Base-by-base conservation (phyloP, 495 filamentous ascomycete species). In the Penicillium steckii region DNA sequence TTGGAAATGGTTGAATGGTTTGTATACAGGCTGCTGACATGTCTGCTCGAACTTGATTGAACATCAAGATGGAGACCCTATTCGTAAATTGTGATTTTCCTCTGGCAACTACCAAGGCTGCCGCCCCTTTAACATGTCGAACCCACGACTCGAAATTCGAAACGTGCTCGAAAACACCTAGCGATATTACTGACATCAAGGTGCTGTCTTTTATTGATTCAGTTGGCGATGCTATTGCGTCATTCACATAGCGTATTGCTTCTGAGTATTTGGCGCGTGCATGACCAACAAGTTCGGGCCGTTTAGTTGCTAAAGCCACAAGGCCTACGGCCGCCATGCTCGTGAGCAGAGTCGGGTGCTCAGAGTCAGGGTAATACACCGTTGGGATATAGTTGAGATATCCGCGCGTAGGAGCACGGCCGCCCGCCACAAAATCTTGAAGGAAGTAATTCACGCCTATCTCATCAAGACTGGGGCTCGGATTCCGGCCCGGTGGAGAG, bases 121-220 rank as follows among this genome's bases (percentile, higher is more conserved):
- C 74, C 13, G 81, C 78, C 7, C 82, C 82, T 35, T 78, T 69
- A 55, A 84, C 64, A 50, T 85, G 81, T 44, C 78, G 71, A 24
- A 70, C 66, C 68, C 80, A 85, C 21, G 64, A 59, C 8, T 68
- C 62, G 47, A 57, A 65, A 9, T 74, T 69, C 5, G 75, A 69
- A 45, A 79, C 70, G 53, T 78, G 77, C 63, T 84, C 80, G 46
- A 81, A 85, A 3, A 82, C 62, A n/a, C 77, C 74, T n/a, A 85
- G 65, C 23, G 81, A 77, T 25, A 85, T 75, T n/a, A 82, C 71
- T 5, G 78, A 71, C 50, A 84, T 77, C 61, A 85, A 68, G 12
- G 80, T 85, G 46, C 70, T 80, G 55, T 85, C 81, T 55, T 81
- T 80, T 53, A 75, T 59, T n/a, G 75, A 77, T 37, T 83, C 79